phyloP scores from a whole-genome alignment of 2,329 filamentous ascomycete species.

The Berkeleyomyces rouxiae region DNA sequence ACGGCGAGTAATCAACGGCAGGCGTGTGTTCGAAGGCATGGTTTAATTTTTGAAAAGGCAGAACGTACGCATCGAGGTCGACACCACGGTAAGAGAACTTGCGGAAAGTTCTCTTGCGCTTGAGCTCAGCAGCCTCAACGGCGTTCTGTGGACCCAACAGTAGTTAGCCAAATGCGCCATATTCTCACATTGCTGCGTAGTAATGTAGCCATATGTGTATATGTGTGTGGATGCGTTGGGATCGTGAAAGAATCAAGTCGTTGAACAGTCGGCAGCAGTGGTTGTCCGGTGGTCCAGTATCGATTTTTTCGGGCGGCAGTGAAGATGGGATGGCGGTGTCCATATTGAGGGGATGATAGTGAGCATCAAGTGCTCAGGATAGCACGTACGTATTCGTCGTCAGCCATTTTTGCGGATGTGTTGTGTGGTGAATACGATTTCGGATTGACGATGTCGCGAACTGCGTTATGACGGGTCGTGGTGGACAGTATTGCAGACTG shows the following conservation, averaged over 20 bases:
- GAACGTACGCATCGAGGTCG: constrained; percentile 93
- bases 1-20: constrained; percentile 14
- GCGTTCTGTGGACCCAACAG: constrained; percentile 49
- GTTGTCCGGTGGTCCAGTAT: constrained; percentile 17
- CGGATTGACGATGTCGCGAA: constrained; percentile 14
- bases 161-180: constrained; percentile 8
- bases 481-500: constrained; percentile 12
- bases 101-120: constrained; percentile 98
- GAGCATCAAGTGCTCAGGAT: constrained; percentile 11
- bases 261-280: constrained; percentile 15
- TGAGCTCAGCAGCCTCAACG: constrained; percentile 97
- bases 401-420: constrained; percentile 55
- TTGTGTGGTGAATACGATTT: constrained; percentile 15
- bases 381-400: constrained; percentile 67
- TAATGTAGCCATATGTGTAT: not conserved
- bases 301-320: constrained; percentile 1
- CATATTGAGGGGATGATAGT: not conserved
- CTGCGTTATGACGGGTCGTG: constrained; percentile 14
- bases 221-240: not conserved
- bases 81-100: constrained; percentile 99
- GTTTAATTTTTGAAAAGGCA: not conserved
- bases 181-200: not conserved
- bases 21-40: constrained; percentile 45
- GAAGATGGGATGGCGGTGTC: not conserved
- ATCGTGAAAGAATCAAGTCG: constrained; percentile 4